phyloP scores from a whole-genome alignment of 2,329 filamentous ascomycete species.

The Furcasterigmium sp. region DNA sequence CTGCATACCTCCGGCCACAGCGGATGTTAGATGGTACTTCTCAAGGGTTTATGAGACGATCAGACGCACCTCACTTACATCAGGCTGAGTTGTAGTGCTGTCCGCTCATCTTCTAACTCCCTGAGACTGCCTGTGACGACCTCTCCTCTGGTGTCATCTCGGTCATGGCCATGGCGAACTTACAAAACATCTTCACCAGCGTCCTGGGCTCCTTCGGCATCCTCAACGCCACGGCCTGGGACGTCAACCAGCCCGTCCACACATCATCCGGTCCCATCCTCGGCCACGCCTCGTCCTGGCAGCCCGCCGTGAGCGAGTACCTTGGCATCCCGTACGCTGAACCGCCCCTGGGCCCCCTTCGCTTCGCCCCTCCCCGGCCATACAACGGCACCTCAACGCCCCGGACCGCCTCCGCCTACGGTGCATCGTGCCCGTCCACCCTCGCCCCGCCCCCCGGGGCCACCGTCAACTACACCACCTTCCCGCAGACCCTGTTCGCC shows the following conservation, averaged over 20 bases:
- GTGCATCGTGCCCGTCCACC: neutral
- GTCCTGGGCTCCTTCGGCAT: too few species aligned
- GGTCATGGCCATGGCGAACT: too few species aligned
- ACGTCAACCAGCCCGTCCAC: neutral
- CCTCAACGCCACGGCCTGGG: neutral
- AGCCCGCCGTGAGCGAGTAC: constrained; percentile 7
- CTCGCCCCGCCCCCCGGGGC: neutral
- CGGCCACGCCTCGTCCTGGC: neutral
- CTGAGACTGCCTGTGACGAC: too few species aligned
- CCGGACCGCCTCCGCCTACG: constrained; percentile 7
- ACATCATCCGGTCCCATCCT: neutral
- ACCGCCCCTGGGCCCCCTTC: constrained; percentile 40
- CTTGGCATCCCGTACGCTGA: constrained; percentile 53
- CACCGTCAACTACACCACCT: neutral
- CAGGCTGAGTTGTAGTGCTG: too few species aligned
- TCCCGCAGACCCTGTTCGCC: neutral
- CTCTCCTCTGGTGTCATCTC: too few species aligned
- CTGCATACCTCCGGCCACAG: too few species aligned
- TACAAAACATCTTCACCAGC: too few species aligned
- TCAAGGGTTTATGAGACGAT: too few species aligned
- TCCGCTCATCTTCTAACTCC: too few species aligned
- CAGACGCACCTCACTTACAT: too few species aligned
- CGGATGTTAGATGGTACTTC: too few species aligned
- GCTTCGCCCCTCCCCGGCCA: constrained; percentile 31
- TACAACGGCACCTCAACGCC: constrained; percentile 2